A percentile compares a stretch with the other conserved stretches of the same genome.
phyloP scores from a whole-genome alignment of 306 rosid species.

The Pterocarpus santalinus region DNA sequence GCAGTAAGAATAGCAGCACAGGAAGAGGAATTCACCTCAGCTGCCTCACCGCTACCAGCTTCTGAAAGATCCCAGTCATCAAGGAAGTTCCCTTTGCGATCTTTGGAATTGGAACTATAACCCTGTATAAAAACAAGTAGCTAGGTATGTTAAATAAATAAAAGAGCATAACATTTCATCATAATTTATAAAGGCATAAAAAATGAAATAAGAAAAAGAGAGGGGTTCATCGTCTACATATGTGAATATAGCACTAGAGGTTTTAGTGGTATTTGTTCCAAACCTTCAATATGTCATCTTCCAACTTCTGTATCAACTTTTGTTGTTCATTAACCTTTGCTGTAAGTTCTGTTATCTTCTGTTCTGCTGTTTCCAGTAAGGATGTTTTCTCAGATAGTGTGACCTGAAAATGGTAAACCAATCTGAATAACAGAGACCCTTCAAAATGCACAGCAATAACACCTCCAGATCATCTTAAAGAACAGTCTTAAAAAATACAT shows the following conservation, averaged over 20 bases:
- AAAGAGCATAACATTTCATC: conserved; percentile 32
- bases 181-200: conserved; percentile 10
- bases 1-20: conserved; percentile 36
- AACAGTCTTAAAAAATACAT: conserved; percentile 12
- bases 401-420: conserved; percentile 63
- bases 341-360: conserved; percentile 72
- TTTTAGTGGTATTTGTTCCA: conserved; percentile 39
- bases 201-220: neutral
- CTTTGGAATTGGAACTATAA: conserved; percentile 87
- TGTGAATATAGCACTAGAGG: conserved; percentile 21
- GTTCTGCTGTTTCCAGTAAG: conserved; percentile 78
- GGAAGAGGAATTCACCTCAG: conserved; percentile 71
- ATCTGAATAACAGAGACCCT: conserved; percentile 39
- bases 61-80: conserved; percentile 99
- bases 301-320: conserved; percentile 90
- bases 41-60: conserved; percentile 69
- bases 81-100: conserved; percentile 75
- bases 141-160: conserved; percentile 32
- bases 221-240: conserved; percentile 23
- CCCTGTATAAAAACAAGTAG: conserved; percentile 67
- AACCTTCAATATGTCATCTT: conserved; percentile 97
- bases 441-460: conserved; percentile 32
- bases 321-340: conserved; percentile 80
- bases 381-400: conserved; percentile 78
- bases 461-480: conserved; percentile 10